These are phyloP conservation scores for Apiotrichum siamense DNA, from an alignment of 1,284 basidiomycete species.

Conservation along the genomic window DNA sequence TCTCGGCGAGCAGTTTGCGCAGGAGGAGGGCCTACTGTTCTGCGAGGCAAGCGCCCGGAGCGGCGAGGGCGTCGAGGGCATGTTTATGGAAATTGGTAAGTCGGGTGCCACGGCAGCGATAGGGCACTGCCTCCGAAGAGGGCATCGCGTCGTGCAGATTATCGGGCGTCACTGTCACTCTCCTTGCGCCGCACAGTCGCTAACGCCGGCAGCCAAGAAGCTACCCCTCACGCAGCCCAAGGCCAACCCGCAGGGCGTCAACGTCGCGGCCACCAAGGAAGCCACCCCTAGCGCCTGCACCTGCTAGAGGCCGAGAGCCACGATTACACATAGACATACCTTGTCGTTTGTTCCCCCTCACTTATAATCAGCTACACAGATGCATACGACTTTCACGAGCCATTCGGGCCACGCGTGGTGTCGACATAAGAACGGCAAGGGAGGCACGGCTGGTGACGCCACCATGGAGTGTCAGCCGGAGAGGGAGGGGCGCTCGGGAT, in stretches of 20 bases:
- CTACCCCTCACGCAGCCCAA: slow-evolving; percentile 35
- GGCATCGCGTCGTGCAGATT: neutral
- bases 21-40: slow-evolving; percentile 93
- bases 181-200: neutral
- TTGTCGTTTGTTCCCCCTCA: no score
- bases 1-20: slow-evolving; percentile 86
- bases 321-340: no score
- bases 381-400: no score
- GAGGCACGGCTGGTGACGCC: no score
- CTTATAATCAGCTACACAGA: no score
- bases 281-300: slow-evolving; percentile 15
- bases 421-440: no score
- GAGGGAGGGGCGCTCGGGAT: no score
- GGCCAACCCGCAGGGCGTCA: slow-evolving; percentile 27
- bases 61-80: slow-evolving; percentile 79
- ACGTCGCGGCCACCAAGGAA: slow-evolving; percentile 21
- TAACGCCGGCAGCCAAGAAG: slow-evolving; percentile 34
- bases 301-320: slow-evolving; percentile 8
- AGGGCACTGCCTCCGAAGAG: neutral
- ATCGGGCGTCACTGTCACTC: neutral
- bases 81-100: slow-evolving; percentile 70
- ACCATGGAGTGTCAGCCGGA: no score
- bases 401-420: no score
- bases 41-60: slow-evolving; percentile 92
- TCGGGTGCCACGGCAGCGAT: neutral